Conservation (phyloP, 306 rosid genomes). For the Delonix regia region DNA sequence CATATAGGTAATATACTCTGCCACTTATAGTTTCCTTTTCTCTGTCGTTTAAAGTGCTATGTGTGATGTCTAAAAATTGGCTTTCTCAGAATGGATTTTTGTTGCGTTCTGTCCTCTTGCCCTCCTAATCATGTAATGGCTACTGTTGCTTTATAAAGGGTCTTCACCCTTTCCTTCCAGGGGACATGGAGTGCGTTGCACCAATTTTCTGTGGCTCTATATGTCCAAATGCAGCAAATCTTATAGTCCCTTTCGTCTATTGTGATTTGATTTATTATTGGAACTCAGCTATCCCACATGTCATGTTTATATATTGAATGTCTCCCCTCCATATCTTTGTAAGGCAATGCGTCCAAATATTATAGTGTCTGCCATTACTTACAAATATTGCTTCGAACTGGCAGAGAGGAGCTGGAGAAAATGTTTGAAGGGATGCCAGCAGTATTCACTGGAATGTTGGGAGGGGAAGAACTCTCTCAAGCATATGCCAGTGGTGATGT, state of each 20-base stretch:
- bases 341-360: constrained; percentile 14
- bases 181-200: background rate
- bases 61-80: background rate
- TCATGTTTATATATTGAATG: background rate
- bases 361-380: background rate
- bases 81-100: background rate
- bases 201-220: background rate
- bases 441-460: constrained; percentile 92
- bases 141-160: background rate
- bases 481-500: constrained; percentile 96
- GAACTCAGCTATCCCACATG: background rate
- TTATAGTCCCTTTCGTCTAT: background rate
- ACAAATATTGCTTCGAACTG: constrained; percentile 31
- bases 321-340: constrained; percentile 5
- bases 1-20: constrained; percentile 69
- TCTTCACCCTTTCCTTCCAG: background rate
- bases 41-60: constrained; percentile 2
- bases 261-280: background rate
- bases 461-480: constrained; percentile 94
- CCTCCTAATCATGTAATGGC: constrained; percentile 4
- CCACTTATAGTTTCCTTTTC: background rate
- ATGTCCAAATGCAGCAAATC: background rate
- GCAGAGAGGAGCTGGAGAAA: constrained; percentile 89
- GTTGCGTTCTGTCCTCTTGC: background rate
- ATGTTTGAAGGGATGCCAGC: constrained; percentile 90